Percentiles rank a stretch among this genome's conserved stretches.
These are phyloP conservation scores for Podila epicladia DNA, from an alignment of 192 early-diverging fungal genomes.

Conservation along the genomic window DNA sequence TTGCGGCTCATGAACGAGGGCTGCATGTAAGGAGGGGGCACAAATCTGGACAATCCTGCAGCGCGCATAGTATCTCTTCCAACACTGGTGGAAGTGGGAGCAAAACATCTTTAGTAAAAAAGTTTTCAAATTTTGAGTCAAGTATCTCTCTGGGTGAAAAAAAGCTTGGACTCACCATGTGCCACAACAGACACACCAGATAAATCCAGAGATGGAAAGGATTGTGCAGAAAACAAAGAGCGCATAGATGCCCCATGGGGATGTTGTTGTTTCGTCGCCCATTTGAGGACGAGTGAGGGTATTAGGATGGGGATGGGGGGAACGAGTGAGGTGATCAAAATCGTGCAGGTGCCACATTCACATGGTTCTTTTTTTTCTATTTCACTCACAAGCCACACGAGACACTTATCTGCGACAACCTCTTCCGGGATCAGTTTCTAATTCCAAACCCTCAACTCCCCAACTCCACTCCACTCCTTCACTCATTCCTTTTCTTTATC, in stretches of 20 bases:
- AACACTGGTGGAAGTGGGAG: constrained; percentile 12
- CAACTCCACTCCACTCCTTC: neutral
- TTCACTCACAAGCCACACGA: too few species aligned
- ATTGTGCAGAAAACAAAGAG: constrained; percentile 34
- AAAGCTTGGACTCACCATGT: constrained; percentile 26
- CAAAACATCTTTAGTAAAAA: neutral
- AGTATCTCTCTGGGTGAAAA: too few species aligned
- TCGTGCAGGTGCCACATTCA: too few species aligned
- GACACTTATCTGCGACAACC: too few species aligned
- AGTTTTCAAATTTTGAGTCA: too few species aligned
- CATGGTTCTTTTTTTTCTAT: too few species aligned
- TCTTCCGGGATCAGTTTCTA: too few species aligned
- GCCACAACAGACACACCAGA: constrained; percentile 51
- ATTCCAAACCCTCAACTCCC: too few species aligned
- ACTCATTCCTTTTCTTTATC: neutral
- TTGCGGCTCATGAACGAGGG: constrained; percentile 42
- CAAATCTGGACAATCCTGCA: constrained; percentile 35
- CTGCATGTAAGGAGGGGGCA: constrained; percentile 46
- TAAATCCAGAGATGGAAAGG: constrained; percentile 28
- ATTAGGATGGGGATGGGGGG: neutral
- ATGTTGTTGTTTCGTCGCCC: constrained; percentile 15
- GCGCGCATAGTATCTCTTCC: constrained; percentile 46
- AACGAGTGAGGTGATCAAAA: too few species aligned
- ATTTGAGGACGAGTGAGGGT: neutral
- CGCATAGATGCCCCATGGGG: constrained; percentile 42